Evolutionary conservation across 148 eudicot species (phyloP), one percentile per base, ranked within the genome.

Genomic region (Vaccinium macrocarpon): DNA sequence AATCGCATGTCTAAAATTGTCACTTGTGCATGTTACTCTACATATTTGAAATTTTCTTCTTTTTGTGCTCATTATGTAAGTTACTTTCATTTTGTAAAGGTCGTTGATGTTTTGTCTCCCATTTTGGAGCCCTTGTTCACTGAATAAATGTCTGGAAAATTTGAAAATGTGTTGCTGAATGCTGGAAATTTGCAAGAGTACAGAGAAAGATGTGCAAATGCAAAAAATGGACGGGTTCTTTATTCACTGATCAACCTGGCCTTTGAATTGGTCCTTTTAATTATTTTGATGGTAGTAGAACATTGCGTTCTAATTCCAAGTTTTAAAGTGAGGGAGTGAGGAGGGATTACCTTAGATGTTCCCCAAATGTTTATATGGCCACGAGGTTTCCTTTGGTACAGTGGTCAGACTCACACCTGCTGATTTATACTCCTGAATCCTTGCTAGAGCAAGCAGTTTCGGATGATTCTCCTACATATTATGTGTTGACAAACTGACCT

Each of bases 111-210:
- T 66, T 66, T 66, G 35, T 66, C 59, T 50, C 8, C 35, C 80
- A 51, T 52, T 76, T 50, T 77, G 80, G 27, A 77, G 55, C 80
- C 59, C 80, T 23, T 50, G 80, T 11, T 77, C 51, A 77, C 23
- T 25, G 80, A 77, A 27, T 27, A 53, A 32, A 32, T 55, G 25
- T 8, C 13, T n/a, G 35, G 21, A 13, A 49, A 48, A 48, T 19
- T 76, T 23, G 46, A 9, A 35, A n/a, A 5, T 55, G 19, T 53
- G 66, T 79, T 55, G 68, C 48, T 32, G 81, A 79, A 52, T 32
- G n/a, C 62, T 53, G 18, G 46, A 53, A 52, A 52, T 53, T 52
- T 52, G 57, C 42, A 25, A 78, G 23, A 16, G 15, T 55, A 32
- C 38, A 29, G 25, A 16, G 46, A 55, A 18, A 66, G 32, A 66